Evolutionary conservation across 768 basidiomycete genomes (phyloP), one percentile per base, ranked within the genome.

Genomic region (Phlebiopsis gigantea): DNA sequence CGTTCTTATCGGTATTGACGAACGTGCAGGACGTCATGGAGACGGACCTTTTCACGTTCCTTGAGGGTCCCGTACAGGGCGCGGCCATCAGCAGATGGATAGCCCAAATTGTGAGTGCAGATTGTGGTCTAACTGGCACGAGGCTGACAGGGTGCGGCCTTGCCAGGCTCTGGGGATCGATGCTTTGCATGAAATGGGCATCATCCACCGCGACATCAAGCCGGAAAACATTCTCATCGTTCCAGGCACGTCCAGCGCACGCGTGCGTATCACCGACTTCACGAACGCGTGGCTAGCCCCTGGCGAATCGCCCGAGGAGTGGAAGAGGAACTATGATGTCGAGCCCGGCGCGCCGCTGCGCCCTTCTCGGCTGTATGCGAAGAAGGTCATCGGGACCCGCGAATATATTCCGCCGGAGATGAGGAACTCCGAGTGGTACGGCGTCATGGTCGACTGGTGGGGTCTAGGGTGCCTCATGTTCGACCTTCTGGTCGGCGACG

Each of bases 191-290:
- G 71, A 70, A 26, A 78, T 78, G 63, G 71, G 77, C 31, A 82
- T 83, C 62, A 79, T 83, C 39, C 82, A 83, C 64, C 73, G 81
- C 17, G 81, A 82, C 68, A 71, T 83, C 60, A 83, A 82, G 71
- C 80, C 80, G 12, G 80, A 82, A 64, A 82, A 82, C 68, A 72
- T 83, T 56, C 73, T 83, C n/a, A 53, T 70, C 42, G 21, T 51
- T 1, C 52, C 50, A 1, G 68, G 66, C 48, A 55, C 57, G 8
- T 31, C 26, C 7, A 31, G 26, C 47, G 61, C 58, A 15, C 59
- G 55, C 31, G 57, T 64, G 22, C 64, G 65, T 47, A 63, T 69
- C 55, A 43, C 63, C 6, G 68, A 69, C 60, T 67, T 65, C 57
- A 62, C 63, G 45, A 60, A 63, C 10, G 63, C 65, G 44, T 65